phyloP scores from a whole-genome alignment of 305 asterid species.

The Withania somnifera region DNA sequence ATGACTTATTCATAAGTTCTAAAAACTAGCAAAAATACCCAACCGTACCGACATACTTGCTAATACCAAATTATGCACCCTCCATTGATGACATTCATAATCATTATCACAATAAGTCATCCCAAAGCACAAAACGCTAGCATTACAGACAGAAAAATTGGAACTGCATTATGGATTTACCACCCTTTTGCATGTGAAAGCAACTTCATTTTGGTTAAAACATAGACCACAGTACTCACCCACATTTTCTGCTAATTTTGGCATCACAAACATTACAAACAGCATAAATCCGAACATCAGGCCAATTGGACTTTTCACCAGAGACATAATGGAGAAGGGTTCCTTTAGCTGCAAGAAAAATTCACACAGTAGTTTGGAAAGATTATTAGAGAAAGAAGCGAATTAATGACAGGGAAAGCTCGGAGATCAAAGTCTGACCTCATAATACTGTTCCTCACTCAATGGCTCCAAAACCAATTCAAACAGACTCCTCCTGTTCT shows the following conservation, averaged over 20 bases:
- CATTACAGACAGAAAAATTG: neutral
- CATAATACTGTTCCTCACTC: slow-evolving; percentile 76
- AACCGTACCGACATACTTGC: too few species aligned
- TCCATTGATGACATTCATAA: too few species aligned
- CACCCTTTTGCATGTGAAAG: neutral
- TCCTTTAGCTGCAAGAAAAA: slow-evolving; percentile 51
- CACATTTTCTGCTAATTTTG: slow-evolving; percentile 54
- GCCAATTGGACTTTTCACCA: slow-evolving; percentile 87
- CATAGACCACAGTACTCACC: slow-evolving; percentile 38
- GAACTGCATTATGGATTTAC: neutral
- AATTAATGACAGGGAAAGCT: neutral
- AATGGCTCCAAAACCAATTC: slow-evolving; percentile 86
- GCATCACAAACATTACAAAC: slow-evolving; percentile 84
- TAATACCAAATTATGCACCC: too few species aligned
- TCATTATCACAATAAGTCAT: too few species aligned
- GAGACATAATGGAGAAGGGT: slow-evolving; percentile 59
- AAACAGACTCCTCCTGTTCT: slow-evolving; percentile 63
- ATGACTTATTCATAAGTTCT: too few species aligned
- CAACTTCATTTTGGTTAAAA: neutral
- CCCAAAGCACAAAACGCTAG: neutral
- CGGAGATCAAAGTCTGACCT: slow-evolving; percentile 28
- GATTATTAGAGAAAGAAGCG: neutral
- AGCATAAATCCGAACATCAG: slow-evolving; percentile 87
- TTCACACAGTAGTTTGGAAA: neutral
- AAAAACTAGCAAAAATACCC: too few species aligned